Evolutionary conservation across 306 rosid genomes (phyloP).

Genomic region (Quercus parvula): DNA sequence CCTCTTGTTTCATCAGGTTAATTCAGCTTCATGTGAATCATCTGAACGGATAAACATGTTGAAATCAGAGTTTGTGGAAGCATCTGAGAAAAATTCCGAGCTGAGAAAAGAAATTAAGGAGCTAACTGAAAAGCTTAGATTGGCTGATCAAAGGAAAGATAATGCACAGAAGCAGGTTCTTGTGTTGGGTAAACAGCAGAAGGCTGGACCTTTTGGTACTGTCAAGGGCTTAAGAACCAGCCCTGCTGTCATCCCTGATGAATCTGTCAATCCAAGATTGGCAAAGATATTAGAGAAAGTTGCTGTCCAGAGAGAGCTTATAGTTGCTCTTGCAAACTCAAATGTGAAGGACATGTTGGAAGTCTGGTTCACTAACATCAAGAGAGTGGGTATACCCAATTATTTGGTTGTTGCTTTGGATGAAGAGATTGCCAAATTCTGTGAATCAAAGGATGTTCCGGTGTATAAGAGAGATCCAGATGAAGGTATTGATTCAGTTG

Average conservation of each 20-base stretch:
- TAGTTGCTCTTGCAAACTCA: slow-evolving; percentile 84
- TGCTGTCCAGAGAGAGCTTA: slow-evolving; percentile 63
- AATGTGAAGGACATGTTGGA: slow-evolving; percentile 86
- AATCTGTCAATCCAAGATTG: slow-evolving; percentile 80
- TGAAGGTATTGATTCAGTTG: slow-evolving; percentile 54
- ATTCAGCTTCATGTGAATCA: slow-evolving; percentile 57
- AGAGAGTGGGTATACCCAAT: slow-evolving; percentile 68
- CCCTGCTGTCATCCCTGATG: slow-evolving; percentile 71
- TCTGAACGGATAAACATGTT: slow-evolving; percentile 64
- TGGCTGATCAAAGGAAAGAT: slow-evolving; percentile 78
- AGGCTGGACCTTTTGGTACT: slow-evolving; percentile 83
- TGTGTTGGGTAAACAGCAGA: slow-evolving; percentile 54
- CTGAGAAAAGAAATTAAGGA: slow-evolving; percentile 62
- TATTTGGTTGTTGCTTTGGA: slow-evolving; percentile 88
- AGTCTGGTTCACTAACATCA: slow-evolving; percentile 75
- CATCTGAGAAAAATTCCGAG: slow-evolving; percentile 51
- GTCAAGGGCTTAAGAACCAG: slow-evolving; percentile 73
- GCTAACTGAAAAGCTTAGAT: slow-evolving; percentile 55
- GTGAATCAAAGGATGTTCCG: slow-evolving; percentile 64
- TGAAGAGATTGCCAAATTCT: slow-evolving; percentile 46
- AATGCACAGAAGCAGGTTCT: slow-evolving; percentile 81
- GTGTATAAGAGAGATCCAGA: slow-evolving; percentile 79
- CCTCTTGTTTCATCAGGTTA: slow-evolving; percentile 37
- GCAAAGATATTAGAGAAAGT: slow-evolving; percentile 72
- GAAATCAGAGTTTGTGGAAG: slow-evolving; percentile 56